Evolutionary conservation across 1,139 yeast species (phyloP), one percentile per base, ranked within the genome.

Genomic region (Kurtzmaniella quercitrusa): DNA sequence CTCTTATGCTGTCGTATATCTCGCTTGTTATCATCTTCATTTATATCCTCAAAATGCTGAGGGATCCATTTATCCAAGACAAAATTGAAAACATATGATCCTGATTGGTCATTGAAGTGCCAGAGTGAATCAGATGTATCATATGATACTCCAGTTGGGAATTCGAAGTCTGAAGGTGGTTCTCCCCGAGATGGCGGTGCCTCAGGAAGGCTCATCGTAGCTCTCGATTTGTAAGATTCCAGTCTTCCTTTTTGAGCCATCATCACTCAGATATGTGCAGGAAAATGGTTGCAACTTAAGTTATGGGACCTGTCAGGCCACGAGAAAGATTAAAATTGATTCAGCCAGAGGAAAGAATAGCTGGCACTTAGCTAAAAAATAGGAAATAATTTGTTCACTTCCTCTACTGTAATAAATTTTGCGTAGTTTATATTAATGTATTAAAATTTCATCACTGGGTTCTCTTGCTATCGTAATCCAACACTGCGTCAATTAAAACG

Each of bases 401-500:
- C 23, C 23, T 9, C 23, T 21, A 21, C 8, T 7, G 23, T 6
- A 9, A 9, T 21, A 21, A 21, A 21, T 7, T 21, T 21, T 21
- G 9, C 6, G 23, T 6, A 9, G 23, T 21, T 21, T 9, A 21
- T 7, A 21, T 21, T 21, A 7, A 21, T 21, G 8, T 21, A 21
- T 9, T 21, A 7, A 21, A 21, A 9, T 6, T 9, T 9, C 6
- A 9, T 7, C 23, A 42, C 15, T 38, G 33, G 3, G 41, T 42
- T 33, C 45, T 39, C 28, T 30, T 33, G 18, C 38, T 35, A 44
- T 83, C 88, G 51, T 77, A 82, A 45, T 71, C 66, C 43, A 82
- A 59, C 18, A 84, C 79, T 2, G 88, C 78, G 22, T 75, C 76
- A 48, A 83, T 57, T 48, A 84, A 65, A 1, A 80, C 82, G 50